phyloP scores from a whole-genome alignment of 345 rosid genomes.

The Camelina sativa region DNA sequence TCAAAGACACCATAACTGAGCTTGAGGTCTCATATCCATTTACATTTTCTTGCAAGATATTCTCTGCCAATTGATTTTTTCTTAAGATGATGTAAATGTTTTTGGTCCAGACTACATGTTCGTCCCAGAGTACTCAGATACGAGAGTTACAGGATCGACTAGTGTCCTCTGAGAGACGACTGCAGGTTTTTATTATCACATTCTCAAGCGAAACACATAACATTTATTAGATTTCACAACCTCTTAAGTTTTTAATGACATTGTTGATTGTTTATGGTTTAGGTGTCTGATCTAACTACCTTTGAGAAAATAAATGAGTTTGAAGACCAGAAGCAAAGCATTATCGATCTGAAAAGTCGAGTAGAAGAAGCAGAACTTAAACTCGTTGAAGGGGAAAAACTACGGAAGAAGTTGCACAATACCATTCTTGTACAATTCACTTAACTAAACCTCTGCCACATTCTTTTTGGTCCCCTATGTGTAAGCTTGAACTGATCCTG shows the following conservation, averaged over 20 bases:
- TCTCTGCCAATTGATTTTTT: not conserved
- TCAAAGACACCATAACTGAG: slow-evolving; percentile 67
- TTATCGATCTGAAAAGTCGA: slow-evolving; percentile 63
- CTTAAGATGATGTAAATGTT: slow-evolving; percentile 33
- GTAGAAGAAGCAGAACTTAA: slow-evolving; percentile 87
- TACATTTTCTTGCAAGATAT: not conserved
- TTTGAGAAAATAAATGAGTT: slow-evolving; percentile 76
- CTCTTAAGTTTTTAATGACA: not conserved
- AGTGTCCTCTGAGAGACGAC: slow-evolving; percentile 63
- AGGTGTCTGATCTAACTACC: slow-evolving; percentile 80
- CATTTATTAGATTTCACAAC: not conserved
- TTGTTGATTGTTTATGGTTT: slow-evolving; percentile 31
- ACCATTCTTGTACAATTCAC: slow-evolving; percentile 58
- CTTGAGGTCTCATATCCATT: slow-evolving; percentile 61
- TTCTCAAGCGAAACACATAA: not conserved
- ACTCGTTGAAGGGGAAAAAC: slow-evolving; percentile 87
- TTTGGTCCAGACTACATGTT: slow-evolving; percentile 65
- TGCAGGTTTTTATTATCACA: slow-evolving; percentile 54
- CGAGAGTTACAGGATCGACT: slow-evolving; percentile 68
- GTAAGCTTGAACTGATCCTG: slow-evolving; percentile 31
- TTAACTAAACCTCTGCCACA: slow-evolving; percentile 1
- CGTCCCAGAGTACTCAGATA: slow-evolving; percentile 69
- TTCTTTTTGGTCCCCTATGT: not conserved
- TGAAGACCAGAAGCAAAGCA: slow-evolving; percentile 72
- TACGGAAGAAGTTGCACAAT: slow-evolving; percentile 92